Base-by-base conservation (phyloP, 2,329 filamentous ascomycete genomes). In the Ophioceras dolichostomum region DNA sequence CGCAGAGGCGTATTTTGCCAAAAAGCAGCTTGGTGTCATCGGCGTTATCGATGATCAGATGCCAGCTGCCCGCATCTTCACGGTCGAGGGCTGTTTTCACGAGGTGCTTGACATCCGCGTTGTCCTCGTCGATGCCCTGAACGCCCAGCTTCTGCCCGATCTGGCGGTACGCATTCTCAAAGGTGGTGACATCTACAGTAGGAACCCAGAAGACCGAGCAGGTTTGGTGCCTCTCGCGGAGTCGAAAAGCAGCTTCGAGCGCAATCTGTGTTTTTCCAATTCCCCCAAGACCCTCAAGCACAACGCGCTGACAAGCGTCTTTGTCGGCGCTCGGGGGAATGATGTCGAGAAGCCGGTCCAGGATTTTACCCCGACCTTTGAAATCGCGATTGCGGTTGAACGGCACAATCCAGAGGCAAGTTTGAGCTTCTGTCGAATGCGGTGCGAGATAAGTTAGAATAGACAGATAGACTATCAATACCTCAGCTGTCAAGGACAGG, bases 181-280 rank as follows among this genome's bases (percentile, higher is more conserved):
- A 55, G 13, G 21, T 51, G 2, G 44, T 44, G 2, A 27, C 20
- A 41, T 49, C 47, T 4, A 50, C 36, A 4, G 50, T 52, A 2
- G 55, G 51, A 5, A 65, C 52, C 61, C 59, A 66, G 44, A 65
- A 60, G n/a, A 66, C 42, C 1, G 54, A 60, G 41, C 50, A 58
- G n/a, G 54, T 42, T 0, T 47, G 47, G 26, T 49, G 33, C 7
- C 38, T 34, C 1, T 53, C 36, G 3, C 39, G 48, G 4, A 57
- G 9, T 2, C 45, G 47, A 38, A 49, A 59, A n/a, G 50, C 52
- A 10, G 49, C 48, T 33, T 63, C 53, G 6, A 62, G 44, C 1
- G 56, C 58, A 12, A 62, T 49, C 36, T 62, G 56, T 1, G 58
- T 61, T 46, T 64, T 62, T 0, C 58, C 55, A 3, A 60, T 44